Percentiles rank a stretch among this genome's conserved stretches.
These are phyloP conservation scores for Hanseniaspora singularis DNA, from an alignment of 805 yeast species.

Conservation along the genomic window DNA sequence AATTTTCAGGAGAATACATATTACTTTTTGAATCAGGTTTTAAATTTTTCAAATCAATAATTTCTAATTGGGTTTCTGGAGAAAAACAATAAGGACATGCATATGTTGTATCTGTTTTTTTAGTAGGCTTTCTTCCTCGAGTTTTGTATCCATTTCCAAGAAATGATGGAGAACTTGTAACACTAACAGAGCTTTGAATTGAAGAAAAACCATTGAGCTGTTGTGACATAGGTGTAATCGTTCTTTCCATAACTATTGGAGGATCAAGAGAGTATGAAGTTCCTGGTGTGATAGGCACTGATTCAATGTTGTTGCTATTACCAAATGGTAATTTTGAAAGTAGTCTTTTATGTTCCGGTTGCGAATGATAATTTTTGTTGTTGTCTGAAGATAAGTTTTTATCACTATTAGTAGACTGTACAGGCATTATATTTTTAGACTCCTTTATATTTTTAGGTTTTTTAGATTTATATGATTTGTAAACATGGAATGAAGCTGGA, in stretches of 20 bases:
- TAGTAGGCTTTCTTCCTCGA: constrained; percentile 13
- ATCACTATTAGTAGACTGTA: too few species aligned
- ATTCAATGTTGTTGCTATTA: too few species aligned
- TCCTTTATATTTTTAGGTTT: too few species aligned
- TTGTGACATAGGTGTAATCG: constrained; percentile 1
- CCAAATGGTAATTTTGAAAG: too few species aligned
- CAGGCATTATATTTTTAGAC: too few species aligned
- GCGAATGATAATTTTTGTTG: too few species aligned
- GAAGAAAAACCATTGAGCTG: background rate
- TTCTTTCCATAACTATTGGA: constrained; percentile 1
- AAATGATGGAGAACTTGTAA: constrained; percentile 4
- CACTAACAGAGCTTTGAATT: background rate
- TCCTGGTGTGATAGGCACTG: constrained; percentile 2
- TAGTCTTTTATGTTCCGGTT: too few species aligned
- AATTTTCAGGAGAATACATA: background rate
- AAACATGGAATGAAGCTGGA: constrained; percentile 15
- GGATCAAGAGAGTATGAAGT: background rate
- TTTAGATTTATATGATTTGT: constrained; percentile 11
- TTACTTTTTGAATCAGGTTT: constrained; percentile 16
- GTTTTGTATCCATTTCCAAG: background rate
- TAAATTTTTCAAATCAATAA: constrained; percentile 12
- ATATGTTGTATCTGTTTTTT: constrained; percentile 1
- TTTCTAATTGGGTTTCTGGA: background rate
- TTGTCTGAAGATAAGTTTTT: background rate
- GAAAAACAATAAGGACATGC: constrained; percentile 11